A percentile compares a stretch with the other conserved stretches of the same genome.
These are phyloP conservation scores for Jamesozyma gamospora DNA, from an alignment of 805 yeast genomes.

Conservation along the genomic window DNA sequence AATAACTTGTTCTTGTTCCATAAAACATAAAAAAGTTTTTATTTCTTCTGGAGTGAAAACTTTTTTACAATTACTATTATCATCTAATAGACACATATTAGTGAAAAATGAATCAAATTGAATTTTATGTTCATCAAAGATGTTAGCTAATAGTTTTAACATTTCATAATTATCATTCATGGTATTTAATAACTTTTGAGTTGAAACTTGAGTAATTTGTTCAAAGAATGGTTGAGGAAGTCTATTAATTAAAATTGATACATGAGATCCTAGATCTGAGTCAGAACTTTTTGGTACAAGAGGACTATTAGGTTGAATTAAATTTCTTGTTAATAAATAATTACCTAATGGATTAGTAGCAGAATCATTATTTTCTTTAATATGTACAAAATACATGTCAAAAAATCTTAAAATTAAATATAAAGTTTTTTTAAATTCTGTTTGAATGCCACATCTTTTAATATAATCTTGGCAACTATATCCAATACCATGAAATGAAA, in stretches of 20 bases:
- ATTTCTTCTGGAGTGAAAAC: constrained; percentile 3
- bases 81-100: constrained; percentile 2
- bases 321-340: constrained; percentile 12
- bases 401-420: constrained; percentile 24
- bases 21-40: constrained; percentile 9
- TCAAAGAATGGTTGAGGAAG: constrained; percentile 20
- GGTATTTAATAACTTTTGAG: constrained; percentile 7
- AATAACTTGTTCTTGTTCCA: constrained; percentile 19
- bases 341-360: constrained; percentile 21
- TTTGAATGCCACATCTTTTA: constrained; percentile 13
- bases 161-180: constrained; percentile 16
- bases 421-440: constrained; percentile 33
- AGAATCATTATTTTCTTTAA: constrained; percentile 14
- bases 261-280: constrained; percentile 3
- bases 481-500: constrained; percentile 27
- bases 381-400: constrained; percentile 20
- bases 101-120: constrained; percentile 14
- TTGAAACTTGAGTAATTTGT: constrained; percentile 13
- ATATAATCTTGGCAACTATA: constrained; percentile 12
- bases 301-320: constrained; percentile 17
- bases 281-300: neutral
- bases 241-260: constrained; percentile 11
- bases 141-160: constrained; percentile 15
- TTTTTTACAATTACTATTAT: neutral
- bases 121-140: constrained; percentile 12